phyloP scores from a whole-genome alignment of 148 eudicot species.

The Chenopodium album region DNA sequence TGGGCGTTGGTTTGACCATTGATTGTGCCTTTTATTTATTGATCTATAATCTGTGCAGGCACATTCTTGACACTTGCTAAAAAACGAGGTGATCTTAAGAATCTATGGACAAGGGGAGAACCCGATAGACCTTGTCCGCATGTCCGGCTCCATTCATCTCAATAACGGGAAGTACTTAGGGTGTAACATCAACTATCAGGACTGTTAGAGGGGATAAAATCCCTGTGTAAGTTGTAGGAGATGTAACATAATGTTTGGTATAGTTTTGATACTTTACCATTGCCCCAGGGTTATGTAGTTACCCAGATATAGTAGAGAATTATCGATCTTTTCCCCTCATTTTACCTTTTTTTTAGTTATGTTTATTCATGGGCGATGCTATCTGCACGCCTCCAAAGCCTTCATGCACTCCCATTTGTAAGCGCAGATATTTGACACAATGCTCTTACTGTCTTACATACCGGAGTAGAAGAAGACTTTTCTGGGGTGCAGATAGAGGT shows the following conservation, averaged over 20 bases:
- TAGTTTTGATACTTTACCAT: conserved; percentile 12
- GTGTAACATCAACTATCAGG: conserved; percentile 28
- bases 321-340: background rate
- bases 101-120: conserved; percentile 77
- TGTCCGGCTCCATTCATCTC: conserved; percentile 43
- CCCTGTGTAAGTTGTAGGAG: conserved; percentile 40
- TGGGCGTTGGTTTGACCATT: background rate
- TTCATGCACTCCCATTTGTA: background rate
- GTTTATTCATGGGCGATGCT: conserved; percentile 1
- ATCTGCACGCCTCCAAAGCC: conserved; percentile 12
- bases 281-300: conserved; percentile 12
- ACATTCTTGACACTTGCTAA: conserved; percentile 67
- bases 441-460: background rate
- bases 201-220: conserved; percentile 11
- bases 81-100: conserved; percentile 68
- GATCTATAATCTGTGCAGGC: conserved; percentile 44
- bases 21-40: background rate
- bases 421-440: background rate
- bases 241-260: conserved; percentile 33
- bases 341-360: background rate
- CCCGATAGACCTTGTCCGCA: conserved; percentile 87
- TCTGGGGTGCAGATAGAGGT: conserved; percentile 9
- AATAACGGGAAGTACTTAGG: conserved; percentile 20
- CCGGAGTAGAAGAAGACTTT: background rate
- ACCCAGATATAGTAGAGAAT: conserved; percentile 13